These are phyloP conservation scores for Fusarium falciforme DNA, from an alignment of 2,329 filamentous ascomycete species.

Conservation along the genomic window DNA sequence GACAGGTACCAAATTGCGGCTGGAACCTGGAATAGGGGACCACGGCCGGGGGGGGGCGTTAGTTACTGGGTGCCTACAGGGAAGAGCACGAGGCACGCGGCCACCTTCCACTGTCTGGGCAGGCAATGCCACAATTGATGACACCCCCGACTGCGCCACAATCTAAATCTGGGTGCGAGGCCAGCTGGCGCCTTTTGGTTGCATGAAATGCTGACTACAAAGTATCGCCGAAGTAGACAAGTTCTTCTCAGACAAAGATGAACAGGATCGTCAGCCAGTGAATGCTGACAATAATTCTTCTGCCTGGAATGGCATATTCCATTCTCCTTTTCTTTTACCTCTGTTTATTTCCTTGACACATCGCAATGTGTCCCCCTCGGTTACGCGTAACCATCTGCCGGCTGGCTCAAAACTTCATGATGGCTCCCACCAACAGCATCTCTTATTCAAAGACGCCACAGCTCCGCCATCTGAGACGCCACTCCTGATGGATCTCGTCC, in stretches of 20 bases:
- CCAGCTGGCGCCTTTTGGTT: constrained; percentile 12
- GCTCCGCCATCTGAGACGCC: constrained; percentile 4
- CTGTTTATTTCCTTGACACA: background rate
- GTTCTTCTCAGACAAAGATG: constrained; percentile 10
- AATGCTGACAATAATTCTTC: background rate
- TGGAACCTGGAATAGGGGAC: constrained; percentile 39
- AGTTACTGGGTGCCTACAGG: background rate
- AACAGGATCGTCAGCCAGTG: background rate
- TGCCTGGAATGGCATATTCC: background rate
- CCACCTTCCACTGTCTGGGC: background rate
- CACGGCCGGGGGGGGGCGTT: constrained; percentile 3
- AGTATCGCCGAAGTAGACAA: constrained; percentile 9
- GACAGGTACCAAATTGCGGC: constrained; percentile 27
- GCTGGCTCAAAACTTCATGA: constrained; percentile 6
- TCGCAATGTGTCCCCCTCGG: background rate
- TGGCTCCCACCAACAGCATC: background rate
- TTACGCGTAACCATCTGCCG: constrained; percentile 4
- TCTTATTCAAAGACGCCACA: constrained; percentile 1
- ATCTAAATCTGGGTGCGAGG: constrained; percentile 1
- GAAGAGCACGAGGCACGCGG: constrained; percentile 10
- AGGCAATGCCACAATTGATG: background rate
- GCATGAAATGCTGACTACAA: constrained; percentile 12
- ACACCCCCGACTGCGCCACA: constrained; percentile 27
- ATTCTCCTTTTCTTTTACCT: background rate
- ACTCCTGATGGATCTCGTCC: background rate